phyloP scores from a whole-genome alignment of 208 protist genomes.

The Plasmodiophora brassicae region DNA sequence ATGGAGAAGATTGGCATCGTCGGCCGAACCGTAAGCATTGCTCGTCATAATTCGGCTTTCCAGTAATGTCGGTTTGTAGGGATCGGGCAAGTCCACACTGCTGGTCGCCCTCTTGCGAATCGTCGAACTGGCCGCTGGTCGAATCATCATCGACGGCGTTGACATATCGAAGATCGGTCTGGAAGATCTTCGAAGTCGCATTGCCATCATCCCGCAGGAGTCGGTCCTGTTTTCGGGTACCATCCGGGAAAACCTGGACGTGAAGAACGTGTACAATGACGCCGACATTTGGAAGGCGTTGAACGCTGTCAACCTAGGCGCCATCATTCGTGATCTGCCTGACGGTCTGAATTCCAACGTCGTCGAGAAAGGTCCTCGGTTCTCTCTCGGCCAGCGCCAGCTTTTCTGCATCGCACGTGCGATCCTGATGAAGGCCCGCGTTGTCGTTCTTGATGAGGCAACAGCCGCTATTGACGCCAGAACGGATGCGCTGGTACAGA shows the following conservation, averaged over 20 bases:
- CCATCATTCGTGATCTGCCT: neutral
- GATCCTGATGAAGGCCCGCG: slow-evolving; percentile 40
- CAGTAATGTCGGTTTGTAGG: neutral
- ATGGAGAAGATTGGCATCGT: slow-evolving; percentile 55
- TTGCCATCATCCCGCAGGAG: slow-evolving; percentile 54
- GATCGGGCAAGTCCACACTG: slow-evolving; percentile 43
- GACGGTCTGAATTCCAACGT: slow-evolving; percentile 29
- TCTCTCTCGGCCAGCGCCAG: slow-evolving; percentile 53
- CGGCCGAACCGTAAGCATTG: slow-evolving; percentile 43
- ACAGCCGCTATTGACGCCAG: slow-evolving; percentile 51
- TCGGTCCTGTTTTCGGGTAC: slow-evolving; percentile 54
- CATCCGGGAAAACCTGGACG: slow-evolving; percentile 51
- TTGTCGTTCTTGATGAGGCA: slow-evolving; percentile 55
- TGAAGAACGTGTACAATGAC: neutral
- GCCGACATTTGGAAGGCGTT: neutral
- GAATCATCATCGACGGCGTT: slow-evolving; percentile 54
- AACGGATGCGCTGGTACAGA: slow-evolving; percentile 50
- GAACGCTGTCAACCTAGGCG: slow-evolving; percentile 11
- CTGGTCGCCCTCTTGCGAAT: slow-evolving; percentile 20
- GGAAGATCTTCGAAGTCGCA: neutral
- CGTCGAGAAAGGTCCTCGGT: slow-evolving; percentile 38
- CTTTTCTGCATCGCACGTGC: slow-evolving; percentile 54
- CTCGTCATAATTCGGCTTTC: neutral
- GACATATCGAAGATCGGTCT: slow-evolving; percentile 41
- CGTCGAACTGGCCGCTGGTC: slow-evolving; percentile 36